These are phyloP conservation scores for Camillea tinctor DNA, from an alignment of 2,329 filamentous ascomycete species.

Conservation along the genomic window DNA sequence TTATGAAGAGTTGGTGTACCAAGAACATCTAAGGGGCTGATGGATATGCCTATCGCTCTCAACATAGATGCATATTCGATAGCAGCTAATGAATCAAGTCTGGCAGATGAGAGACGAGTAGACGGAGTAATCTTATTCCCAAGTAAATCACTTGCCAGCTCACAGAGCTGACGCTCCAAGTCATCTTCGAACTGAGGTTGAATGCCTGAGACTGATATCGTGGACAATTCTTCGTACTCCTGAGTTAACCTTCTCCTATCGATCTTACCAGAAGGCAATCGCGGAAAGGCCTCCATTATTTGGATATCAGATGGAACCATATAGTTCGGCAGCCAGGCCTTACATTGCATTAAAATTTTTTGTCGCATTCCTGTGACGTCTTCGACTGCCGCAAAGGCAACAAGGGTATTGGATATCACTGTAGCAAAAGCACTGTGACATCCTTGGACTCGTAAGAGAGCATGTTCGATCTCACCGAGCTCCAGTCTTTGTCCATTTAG, in stretches of 20 bases:
- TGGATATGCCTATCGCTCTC: conserved; percentile 51
- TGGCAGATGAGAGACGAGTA: conserved; percentile 33
- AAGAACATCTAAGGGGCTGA: conserved; percentile 63
- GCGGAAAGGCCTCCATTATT: conserved; percentile 63
- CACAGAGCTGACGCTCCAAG: conserved; percentile 36
- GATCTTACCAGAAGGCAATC: conserved; percentile 79
- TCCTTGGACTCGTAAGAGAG: conserved; percentile 57
- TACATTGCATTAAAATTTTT: conserved; percentile 59
- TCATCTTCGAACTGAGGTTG: conserved; percentile 32
- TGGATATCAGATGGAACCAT: conserved; percentile 81
- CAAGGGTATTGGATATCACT: conserved; percentile 66
- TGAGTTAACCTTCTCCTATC: conserved; percentile 65
- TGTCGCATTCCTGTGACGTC: conserved; percentile 34
- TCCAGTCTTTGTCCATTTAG: conserved; percentile 81
- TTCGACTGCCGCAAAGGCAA: conserved; percentile 69
- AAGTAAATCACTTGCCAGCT: conserved; percentile 29
- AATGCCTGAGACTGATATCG: conserved; percentile 1
- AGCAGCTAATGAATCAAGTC: conserved; percentile 42
- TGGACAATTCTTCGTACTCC: conserved; percentile 41
- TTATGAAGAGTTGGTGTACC: conserved; percentile 45
- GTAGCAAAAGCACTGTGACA: conserved; percentile 66
- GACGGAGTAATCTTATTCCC: conserved; percentile 25
- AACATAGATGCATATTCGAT: conserved; percentile 61
- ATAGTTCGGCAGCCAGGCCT: conserved; percentile 73
- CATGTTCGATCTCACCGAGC: conserved; percentile 75